Percentiles rank a stretch among this genome's conserved stretches.
These are phyloP conservation scores for Forsythia suspensa DNA, from an alignment of 257 asterid genomes.

Conservation along the genomic window DNA sequence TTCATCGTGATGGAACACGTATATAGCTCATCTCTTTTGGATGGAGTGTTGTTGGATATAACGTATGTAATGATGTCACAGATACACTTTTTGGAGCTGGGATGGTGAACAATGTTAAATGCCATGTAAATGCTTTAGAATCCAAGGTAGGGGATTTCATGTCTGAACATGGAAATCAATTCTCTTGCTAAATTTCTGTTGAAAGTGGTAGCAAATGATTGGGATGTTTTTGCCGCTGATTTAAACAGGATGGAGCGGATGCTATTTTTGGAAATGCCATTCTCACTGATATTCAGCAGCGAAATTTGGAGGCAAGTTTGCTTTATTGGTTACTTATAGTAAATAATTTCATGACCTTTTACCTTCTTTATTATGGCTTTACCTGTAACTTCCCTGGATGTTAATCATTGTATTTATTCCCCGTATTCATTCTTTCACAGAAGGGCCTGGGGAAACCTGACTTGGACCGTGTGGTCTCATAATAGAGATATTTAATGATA, in stretches of 20 bases:
- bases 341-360: neutral
- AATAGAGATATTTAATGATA: conserved; percentile 92
- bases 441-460: conserved; percentile 82
- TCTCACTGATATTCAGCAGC: conserved; percentile 80
- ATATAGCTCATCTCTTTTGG: neutral
- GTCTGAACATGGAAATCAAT: conserved; percentile 15
- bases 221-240: neutral
- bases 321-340: conserved; percentile 12
- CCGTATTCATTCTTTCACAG: conserved; percentile 38
- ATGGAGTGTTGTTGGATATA: neutral
- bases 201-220: conserved; percentile 4
- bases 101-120: conserved; percentile 69
- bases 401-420: conserved; percentile 3
- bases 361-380: neutral
- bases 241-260: conserved; percentile 68
- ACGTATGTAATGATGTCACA: conserved; percentile 35
- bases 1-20: neutral
- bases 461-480: conserved; percentile 88
- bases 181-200: neutral
- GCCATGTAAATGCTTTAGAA: conserved; percentile 71
- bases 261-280: conserved; percentile 89
- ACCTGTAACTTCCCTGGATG: conserved; percentile 17
- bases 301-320: conserved; percentile 81
- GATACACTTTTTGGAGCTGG: conserved; percentile 88
- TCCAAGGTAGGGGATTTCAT: conserved; percentile 48